These are phyloP conservation scores for Rhizomucor pusillus DNA, from an alignment of 371 early-diverging fungal species.

Conservation along the genomic window DNA sequence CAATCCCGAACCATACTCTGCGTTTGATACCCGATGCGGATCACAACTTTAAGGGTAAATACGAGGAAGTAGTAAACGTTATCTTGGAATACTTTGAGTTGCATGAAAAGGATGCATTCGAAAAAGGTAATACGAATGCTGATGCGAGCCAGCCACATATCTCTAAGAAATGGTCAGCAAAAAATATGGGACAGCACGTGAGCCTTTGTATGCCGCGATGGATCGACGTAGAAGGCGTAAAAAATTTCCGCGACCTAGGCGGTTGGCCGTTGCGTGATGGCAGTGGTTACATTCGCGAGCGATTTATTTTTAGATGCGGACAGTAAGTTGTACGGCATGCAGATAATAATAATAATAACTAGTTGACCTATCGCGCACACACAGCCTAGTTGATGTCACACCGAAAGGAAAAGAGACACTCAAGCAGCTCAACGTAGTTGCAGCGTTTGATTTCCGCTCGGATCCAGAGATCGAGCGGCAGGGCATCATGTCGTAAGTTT, in stretches of 20 bases:
- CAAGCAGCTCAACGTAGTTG: slow-evolving; percentile 45
- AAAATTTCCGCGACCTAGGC: slow-evolving; percentile 63
- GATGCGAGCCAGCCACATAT: no score
- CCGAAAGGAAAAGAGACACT: slow-evolving; percentile 44
- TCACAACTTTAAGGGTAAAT: slow-evolving; percentile 53
- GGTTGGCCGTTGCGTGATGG: slow-evolving; percentile 47
- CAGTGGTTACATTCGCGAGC: slow-evolving; percentile 45
- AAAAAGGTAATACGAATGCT: no score
- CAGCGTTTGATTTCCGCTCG: slow-evolving; percentile 59
- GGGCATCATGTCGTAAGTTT: slow-evolving; percentile 41
- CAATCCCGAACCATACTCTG: slow-evolving; percentile 50
- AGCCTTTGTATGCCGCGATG: slow-evolving; percentile 34
- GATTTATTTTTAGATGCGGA: slow-evolving; percentile 37
- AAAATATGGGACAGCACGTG: slow-evolving; percentile 24
- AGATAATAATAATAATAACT: no score
- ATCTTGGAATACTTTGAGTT: slow-evolving; percentile 38
- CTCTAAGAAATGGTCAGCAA: slow-evolving; percentile 12
- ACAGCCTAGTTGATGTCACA: slow-evolving; percentile 33
- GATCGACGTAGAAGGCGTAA: slow-evolving; percentile 60
- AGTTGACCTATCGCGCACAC: no score
- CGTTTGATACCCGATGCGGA: slow-evolving; percentile 53
- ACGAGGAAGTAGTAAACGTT: slow-evolving; percentile 37
- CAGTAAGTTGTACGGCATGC: slow-evolving; percentile 25
- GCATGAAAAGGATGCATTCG: slow-evolving; percentile 42
- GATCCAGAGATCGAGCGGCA: slow-evolving; percentile 50